Evolutionary conservation across 306 rosid species (phyloP).

Genomic region (Malus fusca): DNA sequence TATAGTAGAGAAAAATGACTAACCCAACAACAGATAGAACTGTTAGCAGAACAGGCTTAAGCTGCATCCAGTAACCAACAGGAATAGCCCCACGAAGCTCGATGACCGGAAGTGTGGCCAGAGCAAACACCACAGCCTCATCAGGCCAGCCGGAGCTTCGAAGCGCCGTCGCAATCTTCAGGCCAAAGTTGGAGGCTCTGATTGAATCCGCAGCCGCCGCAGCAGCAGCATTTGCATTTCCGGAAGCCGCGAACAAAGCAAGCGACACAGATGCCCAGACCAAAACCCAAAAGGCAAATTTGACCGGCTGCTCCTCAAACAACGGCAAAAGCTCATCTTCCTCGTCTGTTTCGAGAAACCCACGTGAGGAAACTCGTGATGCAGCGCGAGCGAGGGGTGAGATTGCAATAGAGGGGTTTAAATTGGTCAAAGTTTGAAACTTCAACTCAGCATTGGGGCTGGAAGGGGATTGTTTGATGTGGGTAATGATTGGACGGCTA

Average conservation of each 20-base stretch:
- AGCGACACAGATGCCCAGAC: constrained; percentile 77
- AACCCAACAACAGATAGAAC: constrained; percentile 69
- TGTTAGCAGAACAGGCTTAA: constrained; percentile 53
- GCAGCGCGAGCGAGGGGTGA: constrained; percentile 16
- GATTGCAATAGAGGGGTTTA: constrained; percentile 11
- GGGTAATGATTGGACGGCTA: constrained; percentile 1
- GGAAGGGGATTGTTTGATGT: constrained; percentile 2
- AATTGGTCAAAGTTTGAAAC: constrained; percentile 12
- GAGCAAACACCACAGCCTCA: constrained; percentile 74
- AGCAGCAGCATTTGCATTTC: constrained; percentile 83
- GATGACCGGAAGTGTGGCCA: constrained; percentile 83
- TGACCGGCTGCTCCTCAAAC: constrained; percentile 42
- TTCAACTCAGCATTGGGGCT: constrained; percentile 12
- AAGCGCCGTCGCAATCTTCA: constrained; percentile 57
- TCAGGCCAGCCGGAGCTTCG: constrained; percentile 67
- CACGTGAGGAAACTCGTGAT: constrained; percentile 32
- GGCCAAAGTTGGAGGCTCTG: constrained; percentile 75
- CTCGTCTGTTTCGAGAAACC: constrained; percentile 26
- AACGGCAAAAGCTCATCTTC: constrained; percentile 34
- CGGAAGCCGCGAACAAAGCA: constrained; percentile 76
- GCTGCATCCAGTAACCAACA: constrained; percentile 91
- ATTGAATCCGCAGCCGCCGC: constrained; percentile 74
- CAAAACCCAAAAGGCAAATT: constrained; percentile 55
- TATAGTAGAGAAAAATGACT: constrained; percentile 9
- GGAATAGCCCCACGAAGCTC: constrained; percentile 99